These are phyloP conservation scores for Saccharomyces hybrid DNA, from an alignment of 1,139 yeast genomes.

Conservation along the genomic window DNA sequence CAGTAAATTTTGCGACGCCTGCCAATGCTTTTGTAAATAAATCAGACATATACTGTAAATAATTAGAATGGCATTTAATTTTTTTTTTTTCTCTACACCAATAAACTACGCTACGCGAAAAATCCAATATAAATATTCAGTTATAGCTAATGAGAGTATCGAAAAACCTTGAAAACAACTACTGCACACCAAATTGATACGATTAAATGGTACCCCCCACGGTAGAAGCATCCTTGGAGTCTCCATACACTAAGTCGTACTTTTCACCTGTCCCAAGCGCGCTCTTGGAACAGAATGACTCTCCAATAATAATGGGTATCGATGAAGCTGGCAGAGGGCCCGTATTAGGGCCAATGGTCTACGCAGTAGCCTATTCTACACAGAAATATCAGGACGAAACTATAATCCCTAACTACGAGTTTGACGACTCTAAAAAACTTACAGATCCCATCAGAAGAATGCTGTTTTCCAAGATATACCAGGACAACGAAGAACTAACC, in stretches of 20 bases:
- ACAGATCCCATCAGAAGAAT: conserved; percentile 62
- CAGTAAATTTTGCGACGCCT: conserved; percentile 34
- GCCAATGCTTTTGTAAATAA: not conserved
- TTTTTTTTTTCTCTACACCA: not conserved
- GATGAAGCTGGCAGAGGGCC: conserved; percentile 99
- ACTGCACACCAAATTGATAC: not conserved
- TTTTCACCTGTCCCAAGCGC: conserved; percentile 33
- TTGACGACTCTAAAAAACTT: conserved; percentile 87
- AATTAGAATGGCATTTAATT: not conserved
- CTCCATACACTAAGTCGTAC: conserved; percentile 31
- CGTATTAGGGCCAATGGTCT: conserved; percentile 94
- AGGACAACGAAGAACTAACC: conserved; percentile 39
- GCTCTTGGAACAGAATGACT: conserved; percentile 16
- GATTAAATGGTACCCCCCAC: conserved; percentile 24
- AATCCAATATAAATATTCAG: not conserved
- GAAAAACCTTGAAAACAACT: not conserved
- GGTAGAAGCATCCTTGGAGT: conserved; percentile 17
- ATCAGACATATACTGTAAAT: not conserved
- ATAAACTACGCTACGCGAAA: not conserved
- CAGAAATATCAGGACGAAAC: conserved; percentile 42
- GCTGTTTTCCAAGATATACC: conserved; percentile 54
- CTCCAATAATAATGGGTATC: conserved; percentile 61
- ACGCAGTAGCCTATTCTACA: conserved; percentile 75
- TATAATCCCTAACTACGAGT: conserved; percentile 57
- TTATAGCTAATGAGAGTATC: too few relatives aligned